These are phyloP conservation scores for Kodamaea restingae DNA, from an alignment of 805 yeast species.

Conservation along the genomic window DNA sequence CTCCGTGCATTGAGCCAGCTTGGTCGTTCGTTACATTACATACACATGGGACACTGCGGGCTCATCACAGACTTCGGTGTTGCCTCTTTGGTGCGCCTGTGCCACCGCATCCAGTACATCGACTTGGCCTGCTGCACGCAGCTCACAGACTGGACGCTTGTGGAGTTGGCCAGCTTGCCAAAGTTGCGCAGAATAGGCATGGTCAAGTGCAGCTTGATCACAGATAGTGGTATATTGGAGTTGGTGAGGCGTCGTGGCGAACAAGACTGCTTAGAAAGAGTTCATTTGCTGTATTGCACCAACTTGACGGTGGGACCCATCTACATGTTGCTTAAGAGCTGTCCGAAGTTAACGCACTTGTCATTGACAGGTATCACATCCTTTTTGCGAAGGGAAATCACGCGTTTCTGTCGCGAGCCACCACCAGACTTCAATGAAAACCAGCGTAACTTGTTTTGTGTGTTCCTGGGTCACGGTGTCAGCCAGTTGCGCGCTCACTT, in stretches of 20 bases:
- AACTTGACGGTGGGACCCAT: slow-evolving; percentile 77
- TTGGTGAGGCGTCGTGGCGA: slow-evolving; percentile 64
- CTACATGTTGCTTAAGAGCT: slow-evolving; percentile 64
- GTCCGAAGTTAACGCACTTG: slow-evolving; percentile 84
- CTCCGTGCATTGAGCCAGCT: slow-evolving; percentile 65
- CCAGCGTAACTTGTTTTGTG: slow-evolving; percentile 85
- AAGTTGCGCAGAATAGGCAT: slow-evolving; percentile 85
- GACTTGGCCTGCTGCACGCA: slow-evolving; percentile 94
- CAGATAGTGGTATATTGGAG: slow-evolving; percentile 75
- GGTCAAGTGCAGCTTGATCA: slow-evolving; percentile 84
- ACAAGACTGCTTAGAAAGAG: slow-evolving; percentile 84
- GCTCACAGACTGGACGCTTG: slow-evolving; percentile 76
- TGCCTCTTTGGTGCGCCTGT: slow-evolving; percentile 62
- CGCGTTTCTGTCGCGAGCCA: slow-evolving; percentile 84
- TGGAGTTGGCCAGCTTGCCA: slow-evolving; percentile 71
- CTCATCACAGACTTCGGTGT: slow-evolving; percentile 90
- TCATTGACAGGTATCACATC: slow-evolving; percentile 89
- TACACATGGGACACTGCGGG: slow-evolving; percentile 92
- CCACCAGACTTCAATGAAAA: slow-evolving; percentile 88
- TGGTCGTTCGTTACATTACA: slow-evolving; percentile 77
- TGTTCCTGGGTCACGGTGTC: slow-evolving; percentile 89
- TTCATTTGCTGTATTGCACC: slow-evolving; percentile 88
- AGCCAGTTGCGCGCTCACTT: slow-evolving; percentile 67
- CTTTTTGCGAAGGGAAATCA: slow-evolving; percentile 82
- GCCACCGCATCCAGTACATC: slow-evolving; percentile 84